Percentiles rank a stretch among this genome's conserved stretches.
These are phyloP conservation scores for Harrya chromipes DNA, from an alignment of 768 basidiomycete genomes.

Conservation along the genomic window DNA sequence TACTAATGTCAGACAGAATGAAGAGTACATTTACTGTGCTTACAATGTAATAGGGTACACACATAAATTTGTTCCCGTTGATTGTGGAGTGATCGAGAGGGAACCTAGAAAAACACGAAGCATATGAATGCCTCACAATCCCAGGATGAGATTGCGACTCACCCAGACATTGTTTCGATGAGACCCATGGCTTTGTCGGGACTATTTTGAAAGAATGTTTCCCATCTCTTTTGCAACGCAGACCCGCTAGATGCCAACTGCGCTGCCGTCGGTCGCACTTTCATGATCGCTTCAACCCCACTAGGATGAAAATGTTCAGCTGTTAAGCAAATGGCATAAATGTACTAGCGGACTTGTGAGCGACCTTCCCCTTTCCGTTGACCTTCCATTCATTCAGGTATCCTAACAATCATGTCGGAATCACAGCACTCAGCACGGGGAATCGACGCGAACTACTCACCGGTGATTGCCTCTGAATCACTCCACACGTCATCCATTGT, in stretches of 20 bases:
- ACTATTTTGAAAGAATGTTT: slow-evolving; percentile 10
- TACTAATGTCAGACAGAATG: slow-evolving; percentile 1
- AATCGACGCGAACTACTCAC: slow-evolving; percentile 33
- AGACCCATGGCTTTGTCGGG: slow-evolving; percentile 31
- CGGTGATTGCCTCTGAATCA: slow-evolving; percentile 29
- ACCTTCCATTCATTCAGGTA: slow-evolving; percentile 31
- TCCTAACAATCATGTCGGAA: slow-evolving; percentile 13
- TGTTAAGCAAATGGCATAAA: neutral
- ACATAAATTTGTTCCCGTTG: slow-evolving; percentile 24
- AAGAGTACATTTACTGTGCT: neutral
- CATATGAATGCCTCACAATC: neutral
- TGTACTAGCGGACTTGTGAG: slow-evolving; percentile 46
- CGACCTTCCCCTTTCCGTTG: slow-evolving; percentile 43
- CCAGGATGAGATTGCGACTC: neutral
- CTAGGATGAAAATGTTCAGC: slow-evolving; percentile 1
- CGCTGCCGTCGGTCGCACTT: slow-evolving; percentile 21
- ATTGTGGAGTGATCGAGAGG: slow-evolving; percentile 20
- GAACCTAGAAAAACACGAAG: slow-evolving; percentile 12
- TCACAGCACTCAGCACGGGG: neutral
- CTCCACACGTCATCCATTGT: slow-evolving; percentile 48
- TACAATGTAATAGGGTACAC: slow-evolving; percentile 33
- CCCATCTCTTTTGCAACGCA: slow-evolving; percentile 19
- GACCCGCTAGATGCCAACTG: slow-evolving; percentile 21
- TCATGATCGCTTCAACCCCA: slow-evolving; percentile 16
- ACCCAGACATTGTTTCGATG: slow-evolving; percentile 42